These are phyloP conservation scores for Sphaceloma murrayae DNA, from an alignment of 2,329 filamentous ascomycete genomes.

Conservation along the genomic window DNA sequence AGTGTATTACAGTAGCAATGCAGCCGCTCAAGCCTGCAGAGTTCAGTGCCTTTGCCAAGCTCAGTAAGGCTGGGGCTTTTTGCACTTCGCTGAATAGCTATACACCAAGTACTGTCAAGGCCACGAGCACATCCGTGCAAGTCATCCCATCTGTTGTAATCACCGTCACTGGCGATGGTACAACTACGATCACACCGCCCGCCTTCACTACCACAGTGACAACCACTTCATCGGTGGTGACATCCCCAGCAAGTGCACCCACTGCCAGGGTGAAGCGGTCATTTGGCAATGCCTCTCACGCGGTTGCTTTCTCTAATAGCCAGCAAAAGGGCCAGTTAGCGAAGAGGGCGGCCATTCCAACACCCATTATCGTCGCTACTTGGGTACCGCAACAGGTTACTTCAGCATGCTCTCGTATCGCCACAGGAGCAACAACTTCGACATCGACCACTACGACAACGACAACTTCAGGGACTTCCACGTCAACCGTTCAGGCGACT, in stretches of 20 bases:
- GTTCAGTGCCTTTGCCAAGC: not conserved
- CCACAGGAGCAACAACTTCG: not conserved
- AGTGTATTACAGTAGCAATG: not conserved
- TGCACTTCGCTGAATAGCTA: not conserved
- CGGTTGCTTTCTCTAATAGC: too few relatives aligned
- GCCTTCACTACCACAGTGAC: not conserved
- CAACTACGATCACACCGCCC: not conserved
- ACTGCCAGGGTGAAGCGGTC: too few relatives aligned
- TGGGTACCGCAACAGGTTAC: not conserved
- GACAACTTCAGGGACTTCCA: not conserved
- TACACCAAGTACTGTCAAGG: not conserved
- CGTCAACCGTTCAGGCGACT: not conserved
- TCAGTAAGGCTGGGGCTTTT: not conserved
- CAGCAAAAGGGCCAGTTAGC: too few relatives aligned
- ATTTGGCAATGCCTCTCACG: too few relatives aligned
- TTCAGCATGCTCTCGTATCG: not conserved
- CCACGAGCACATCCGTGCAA: not conserved
- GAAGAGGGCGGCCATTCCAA: not conserved
- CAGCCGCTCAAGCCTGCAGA: not conserved
- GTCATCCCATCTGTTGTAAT: not conserved
- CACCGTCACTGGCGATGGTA: not conserved
- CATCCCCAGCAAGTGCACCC: not conserved
- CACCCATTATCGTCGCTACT: not conserved
- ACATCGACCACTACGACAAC: not conserved
- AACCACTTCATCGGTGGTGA: not conserved